Evolutionary conservation across 257 asterid genomes (phyloP).

Genomic region (Scutellaria barbata): DNA sequence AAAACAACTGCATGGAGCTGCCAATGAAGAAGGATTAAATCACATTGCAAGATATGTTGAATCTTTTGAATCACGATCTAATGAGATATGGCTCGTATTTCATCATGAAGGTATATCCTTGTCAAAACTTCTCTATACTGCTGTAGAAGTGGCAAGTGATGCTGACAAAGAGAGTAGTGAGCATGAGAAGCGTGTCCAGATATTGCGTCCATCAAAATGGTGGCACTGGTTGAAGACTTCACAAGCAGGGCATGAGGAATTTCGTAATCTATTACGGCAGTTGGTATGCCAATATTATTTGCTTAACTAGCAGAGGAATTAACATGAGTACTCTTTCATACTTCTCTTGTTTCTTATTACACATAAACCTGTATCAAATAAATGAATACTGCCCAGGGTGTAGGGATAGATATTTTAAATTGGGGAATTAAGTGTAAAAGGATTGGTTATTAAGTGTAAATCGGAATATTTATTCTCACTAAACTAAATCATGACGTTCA

Average conservation of each 20-base stretch:
- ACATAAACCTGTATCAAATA: constrained; percentile 1
- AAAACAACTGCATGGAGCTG: constrained; percentile 42
- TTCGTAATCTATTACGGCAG: constrained; percentile 81
- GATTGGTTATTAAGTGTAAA: background rate
- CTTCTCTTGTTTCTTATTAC: background rate
- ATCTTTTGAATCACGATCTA: constrained; percentile 89
- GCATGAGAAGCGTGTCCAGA: constrained; percentile 69
- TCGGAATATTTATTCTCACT: constrained; percentile 4
- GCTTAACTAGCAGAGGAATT: background rate
- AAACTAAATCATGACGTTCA: constrained; percentile 34
- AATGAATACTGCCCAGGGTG: background rate
- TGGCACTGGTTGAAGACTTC: constrained; percentile 97
- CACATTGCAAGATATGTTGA: constrained; percentile 96
- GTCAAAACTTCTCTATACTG: constrained; percentile 85
- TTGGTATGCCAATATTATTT: constrained; percentile 59
- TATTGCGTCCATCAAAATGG: constrained; percentile 96
- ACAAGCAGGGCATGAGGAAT: constrained; percentile 87
- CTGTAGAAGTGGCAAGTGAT: constrained; percentile 71
- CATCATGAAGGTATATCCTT: constrained; percentile 91
- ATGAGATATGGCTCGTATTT: constrained; percentile 97
- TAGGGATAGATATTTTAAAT: background rate
- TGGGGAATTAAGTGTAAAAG: constrained; percentile 6
- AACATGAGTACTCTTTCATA: constrained; percentile 22
- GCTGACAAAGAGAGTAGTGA: constrained; percentile 57
- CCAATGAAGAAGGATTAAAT: constrained; percentile 75